Conservation (phyloP, 495 filamentous ascomycete genomes). For the Delitschia confertaspora region DNA sequence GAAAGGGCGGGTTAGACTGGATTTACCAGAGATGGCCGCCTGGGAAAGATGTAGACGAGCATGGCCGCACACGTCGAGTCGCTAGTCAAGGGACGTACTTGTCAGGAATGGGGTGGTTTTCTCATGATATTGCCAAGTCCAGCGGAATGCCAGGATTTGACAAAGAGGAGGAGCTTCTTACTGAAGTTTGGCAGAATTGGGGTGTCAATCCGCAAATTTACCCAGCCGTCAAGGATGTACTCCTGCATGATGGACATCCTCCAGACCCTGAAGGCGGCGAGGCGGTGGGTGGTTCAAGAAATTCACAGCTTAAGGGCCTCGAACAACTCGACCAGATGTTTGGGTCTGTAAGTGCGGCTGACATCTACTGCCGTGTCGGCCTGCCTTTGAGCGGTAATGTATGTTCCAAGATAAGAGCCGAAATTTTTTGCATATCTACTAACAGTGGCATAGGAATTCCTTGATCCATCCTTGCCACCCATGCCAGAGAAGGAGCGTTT, state of each 20-base stretch:
- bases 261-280: neutral
- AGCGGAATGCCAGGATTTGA: conserved; percentile 11
- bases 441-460: conserved; percentile 32
- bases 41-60: conserved; percentile 55
- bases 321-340: conserved; percentile 9
- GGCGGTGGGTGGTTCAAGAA: too few relatives aligned
- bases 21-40: conserved; percentile 67
- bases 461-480: conserved; percentile 56
- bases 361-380: conserved; percentile 30
- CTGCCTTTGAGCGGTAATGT: conserved; percentile 39
- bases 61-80: conserved; percentile 62
- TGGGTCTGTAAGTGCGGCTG: conserved; percentile 31
- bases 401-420: conserved; percentile 19
- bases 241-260: neutral
- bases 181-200: conserved; percentile 51
- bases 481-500: conserved; percentile 49
- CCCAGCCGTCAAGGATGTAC: conserved; percentile 3
- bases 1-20: conserved; percentile 83
- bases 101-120: conserved; percentile 67
- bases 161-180: conserved; percentile 46
- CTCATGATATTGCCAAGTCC: conserved; percentile 37
- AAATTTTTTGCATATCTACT: conserved; percentile 4
- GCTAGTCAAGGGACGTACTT: conserved; percentile 75
- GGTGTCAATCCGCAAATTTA: conserved; percentile 41
- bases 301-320: conserved; percentile 4